phyloP scores from a whole-genome alignment of 2,329 filamentous ascomycete genomes.

The Xylaria multiplex region DNA sequence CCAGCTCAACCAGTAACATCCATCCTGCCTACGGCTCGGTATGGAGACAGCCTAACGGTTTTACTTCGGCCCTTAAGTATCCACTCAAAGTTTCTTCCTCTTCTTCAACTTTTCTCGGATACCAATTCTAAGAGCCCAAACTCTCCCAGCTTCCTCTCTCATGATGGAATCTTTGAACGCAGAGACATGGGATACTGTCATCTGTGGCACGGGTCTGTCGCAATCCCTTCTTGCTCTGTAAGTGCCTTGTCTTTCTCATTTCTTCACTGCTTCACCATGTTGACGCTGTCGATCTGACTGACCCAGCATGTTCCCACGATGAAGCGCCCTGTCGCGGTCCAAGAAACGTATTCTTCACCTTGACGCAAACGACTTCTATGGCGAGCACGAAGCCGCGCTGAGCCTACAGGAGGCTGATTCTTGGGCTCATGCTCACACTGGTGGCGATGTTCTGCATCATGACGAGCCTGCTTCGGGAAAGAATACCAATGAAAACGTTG shows the following conservation, averaged over 20 bases:
- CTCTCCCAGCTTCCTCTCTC: constrained; percentile 28
- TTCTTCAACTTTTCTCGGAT: constrained; percentile 39
- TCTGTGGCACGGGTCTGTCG: constrained; percentile 80
- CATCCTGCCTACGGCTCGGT: too few relatives aligned
- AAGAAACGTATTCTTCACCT: constrained; percentile 91
- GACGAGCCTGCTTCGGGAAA: constrained; percentile 1
- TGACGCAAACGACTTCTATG: constrained; percentile 89
- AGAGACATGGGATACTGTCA: constrained; percentile 81
- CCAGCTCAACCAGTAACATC: constrained; percentile 1
- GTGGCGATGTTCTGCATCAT: constrained; percentile 33
- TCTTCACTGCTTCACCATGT: constrained; percentile 26
- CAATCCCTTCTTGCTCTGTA: constrained; percentile 85
- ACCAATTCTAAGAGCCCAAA: constrained; percentile 37
- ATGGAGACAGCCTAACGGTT: constrained; percentile 8
- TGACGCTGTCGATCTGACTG: constrained; percentile 70
- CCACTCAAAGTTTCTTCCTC: constrained; percentile 32
- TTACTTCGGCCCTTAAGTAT: constrained; percentile 32
- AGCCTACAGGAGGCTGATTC: constrained; percentile 82
- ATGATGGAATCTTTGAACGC: constrained; percentile 79
- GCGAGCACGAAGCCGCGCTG: constrained; percentile 84
- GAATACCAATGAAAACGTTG: neutral
- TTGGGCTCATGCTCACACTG: constrained; percentile 67
- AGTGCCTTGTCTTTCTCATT: constrained; percentile 48
- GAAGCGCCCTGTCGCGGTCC: constrained; percentile 90
- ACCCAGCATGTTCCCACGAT: constrained; percentile 63